Evolutionary conservation across 352 stramenopile genomes (phyloP), one percentile per base, ranked within the genome.

Genomic region (Phytophthora fragariae): DNA sequence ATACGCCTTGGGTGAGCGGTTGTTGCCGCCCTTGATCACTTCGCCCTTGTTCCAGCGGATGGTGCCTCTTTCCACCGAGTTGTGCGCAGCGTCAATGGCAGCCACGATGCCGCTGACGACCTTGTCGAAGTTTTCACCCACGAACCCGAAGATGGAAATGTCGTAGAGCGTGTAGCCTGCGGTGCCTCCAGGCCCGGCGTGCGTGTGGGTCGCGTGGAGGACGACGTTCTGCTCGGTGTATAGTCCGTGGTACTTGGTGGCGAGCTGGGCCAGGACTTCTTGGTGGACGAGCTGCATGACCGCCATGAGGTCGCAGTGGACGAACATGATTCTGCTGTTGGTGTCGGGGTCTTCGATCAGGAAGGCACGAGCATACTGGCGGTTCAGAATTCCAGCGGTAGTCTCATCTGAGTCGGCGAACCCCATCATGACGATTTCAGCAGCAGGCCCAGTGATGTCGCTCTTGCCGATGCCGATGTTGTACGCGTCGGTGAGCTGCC

Each of bases 41-140:
- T 57, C 21, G 50, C 50, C 50, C 50, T 57, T 57, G 50, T 57
- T 57, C 50, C 50, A 57, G 12, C 50, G 50, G 50, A 57, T 57
- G 50, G 50, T 37, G 12, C 50, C 50, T 12, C 21, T 33, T 35
- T 57, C 10, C 5, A 35, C 24, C 24, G 50, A 57, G 24, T 57
- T 57, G 50, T 57, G 50, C 5, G 50, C 50, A 24, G 19, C 24
- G n/a, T 57, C 24, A 17, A 57, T 57, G 5, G 50, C 50, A 11
- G 19, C 50, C 50, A 57, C 24, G 50, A 35, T 57, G 12, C 50
- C 50, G 12, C 11, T 57, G 3, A 57, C 50, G 24, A 57, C 7
- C 24, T 57, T 57, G 11, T 57, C 24, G 50, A 57, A 57, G 24
- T 57, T 57, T 0, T 57, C 50, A 6, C 5, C 21, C 0, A 35